Evolutionary conservation across 2,329 filamentous ascomycete genomes (phyloP).

Genomic region (Aspergillus pseudonomiae): DNA sequence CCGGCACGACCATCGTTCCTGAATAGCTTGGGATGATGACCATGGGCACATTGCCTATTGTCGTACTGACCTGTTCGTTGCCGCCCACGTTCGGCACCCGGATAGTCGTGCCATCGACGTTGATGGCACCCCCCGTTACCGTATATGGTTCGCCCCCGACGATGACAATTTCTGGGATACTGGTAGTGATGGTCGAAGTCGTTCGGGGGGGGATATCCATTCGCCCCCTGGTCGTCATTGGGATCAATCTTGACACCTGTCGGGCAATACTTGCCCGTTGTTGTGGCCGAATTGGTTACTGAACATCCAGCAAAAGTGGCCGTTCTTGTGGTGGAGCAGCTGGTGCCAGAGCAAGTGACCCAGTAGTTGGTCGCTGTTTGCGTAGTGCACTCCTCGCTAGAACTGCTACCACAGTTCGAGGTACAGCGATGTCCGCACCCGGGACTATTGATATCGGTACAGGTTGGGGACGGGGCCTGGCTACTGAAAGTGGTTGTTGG

Average conservation of each 20-base stretch:
- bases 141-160: not conserved
- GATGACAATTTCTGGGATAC: not conserved
- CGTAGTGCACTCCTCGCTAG: not conserved
- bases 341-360: not conserved
- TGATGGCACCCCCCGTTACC: not conserved
- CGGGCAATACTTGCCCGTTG: not conserved
- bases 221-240: not conserved
- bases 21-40: not conserved
- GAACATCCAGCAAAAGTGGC: not conserved
- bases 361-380: not conserved
- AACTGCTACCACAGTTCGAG: not conserved
- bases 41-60: not conserved
- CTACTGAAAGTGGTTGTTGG: constrained; percentile 8
- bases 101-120: not conserved
- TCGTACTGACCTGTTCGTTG: not conserved
- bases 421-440: not conserved
- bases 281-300: not conserved
- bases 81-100: not conserved
- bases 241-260: not conserved
- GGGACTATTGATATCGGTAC: not conserved
- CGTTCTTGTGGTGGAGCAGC: not conserved
- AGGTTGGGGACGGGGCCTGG: not conserved
- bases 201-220: not conserved
- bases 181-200: not conserved
- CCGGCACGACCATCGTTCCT: not conserved